Evolutionary conservation across 768 basidiomycete species (phyloP), one percentile per base, ranked within the genome.

Genomic region (Sporobolomyces pararoseus): DNA sequence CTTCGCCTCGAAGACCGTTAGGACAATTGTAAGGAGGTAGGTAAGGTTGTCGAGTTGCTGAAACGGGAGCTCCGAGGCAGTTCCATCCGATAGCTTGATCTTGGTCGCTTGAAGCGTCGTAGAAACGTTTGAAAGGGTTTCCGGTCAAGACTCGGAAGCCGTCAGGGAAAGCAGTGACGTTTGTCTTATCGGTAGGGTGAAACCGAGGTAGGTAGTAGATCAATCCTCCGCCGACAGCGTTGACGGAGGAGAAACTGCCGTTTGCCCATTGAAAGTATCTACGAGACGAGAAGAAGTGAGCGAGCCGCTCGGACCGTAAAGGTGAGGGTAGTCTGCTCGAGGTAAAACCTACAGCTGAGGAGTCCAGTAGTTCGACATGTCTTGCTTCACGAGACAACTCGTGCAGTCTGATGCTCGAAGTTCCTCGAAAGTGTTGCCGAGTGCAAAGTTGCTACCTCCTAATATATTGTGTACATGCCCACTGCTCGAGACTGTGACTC

Each of bases 51-150:
- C 64, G 71, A 17, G 66, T 63, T 10, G 44, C 57, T 0, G 57
- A 23, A 1, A 59, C 60, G 35, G 34, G 21, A 10, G 62, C 21
- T 27, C 65, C 64, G 31, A 73, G 61, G 35, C 54, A 58, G 58
- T 51, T 49, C 35, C 54, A 57, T 81, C 77, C 84, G 84, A 51
- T 65, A 2, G 65, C 78, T 74, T 32, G 80, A 23, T 34, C 84
- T 81, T 51, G 84, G 65, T 64, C 79, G 76, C 66, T 70, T 79
- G 70, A 81, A 14, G 81, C 58, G 68, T 86, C 80, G 77, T 84
- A 85, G 29, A 82, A 81, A 52, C 85, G 81, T 49, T 84, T 77
- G 35, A 80, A 80, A 1, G 82, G 81, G 73, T 80, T 78, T 81
- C 85, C 84, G 62, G 80, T 82, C 34, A 86, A 71, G 84, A 81